Conservation (phyloP, 1,284 basidiomycete species). For the Psilocybe mexicana region DNA sequence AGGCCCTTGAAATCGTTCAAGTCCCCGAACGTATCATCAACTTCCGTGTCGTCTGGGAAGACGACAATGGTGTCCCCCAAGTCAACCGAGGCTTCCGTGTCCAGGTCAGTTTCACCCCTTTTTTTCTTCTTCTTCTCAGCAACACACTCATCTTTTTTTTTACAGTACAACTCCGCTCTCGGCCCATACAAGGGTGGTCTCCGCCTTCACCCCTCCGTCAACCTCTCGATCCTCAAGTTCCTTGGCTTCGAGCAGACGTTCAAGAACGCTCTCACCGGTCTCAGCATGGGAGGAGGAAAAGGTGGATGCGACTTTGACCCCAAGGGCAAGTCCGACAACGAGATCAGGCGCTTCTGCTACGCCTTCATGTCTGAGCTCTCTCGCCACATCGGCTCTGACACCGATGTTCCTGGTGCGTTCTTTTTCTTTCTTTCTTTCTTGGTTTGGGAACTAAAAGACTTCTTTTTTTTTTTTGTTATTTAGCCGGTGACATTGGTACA, state of each 20-base stretch:
- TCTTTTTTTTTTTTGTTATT: constrained; percentile 3
- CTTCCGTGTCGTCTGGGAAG: constrained; percentile 82
- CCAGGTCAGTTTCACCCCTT: constrained; percentile 43
- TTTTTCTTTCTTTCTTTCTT: too few relatives aligned
- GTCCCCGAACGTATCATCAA: constrained; percentile 79
- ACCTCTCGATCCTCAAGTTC: constrained; percentile 86
- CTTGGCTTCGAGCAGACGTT: constrained; percentile 81
- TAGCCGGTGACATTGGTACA: constrained; percentile 73
- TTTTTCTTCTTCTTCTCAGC: not conserved
- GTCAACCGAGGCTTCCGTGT: constrained; percentile 81
- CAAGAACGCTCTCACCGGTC: constrained; percentile 82
- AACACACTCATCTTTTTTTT: not conserved
- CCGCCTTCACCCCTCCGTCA: constrained; percentile 80
- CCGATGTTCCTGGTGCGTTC: constrained; percentile 65
- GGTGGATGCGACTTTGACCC: constrained; percentile 79
- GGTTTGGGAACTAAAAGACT: not conserved
- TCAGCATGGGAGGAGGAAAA: constrained; percentile 77
- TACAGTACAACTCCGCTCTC: constrained; percentile 78
- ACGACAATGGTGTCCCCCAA: constrained; percentile 66
- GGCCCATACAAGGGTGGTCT: constrained; percentile 86
- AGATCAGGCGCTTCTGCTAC: constrained; percentile 73
- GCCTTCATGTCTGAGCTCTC: constrained; percentile 77
- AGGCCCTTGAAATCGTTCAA: constrained; percentile 69
- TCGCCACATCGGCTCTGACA: constrained; percentile 72
- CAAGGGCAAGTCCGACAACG: constrained; percentile 78